Evolutionary conservation across 2,329 filamentous ascomycete genomes (phyloP), one percentile per base, ranked within the genome.

Genomic region (Coniella vitis): DNA sequence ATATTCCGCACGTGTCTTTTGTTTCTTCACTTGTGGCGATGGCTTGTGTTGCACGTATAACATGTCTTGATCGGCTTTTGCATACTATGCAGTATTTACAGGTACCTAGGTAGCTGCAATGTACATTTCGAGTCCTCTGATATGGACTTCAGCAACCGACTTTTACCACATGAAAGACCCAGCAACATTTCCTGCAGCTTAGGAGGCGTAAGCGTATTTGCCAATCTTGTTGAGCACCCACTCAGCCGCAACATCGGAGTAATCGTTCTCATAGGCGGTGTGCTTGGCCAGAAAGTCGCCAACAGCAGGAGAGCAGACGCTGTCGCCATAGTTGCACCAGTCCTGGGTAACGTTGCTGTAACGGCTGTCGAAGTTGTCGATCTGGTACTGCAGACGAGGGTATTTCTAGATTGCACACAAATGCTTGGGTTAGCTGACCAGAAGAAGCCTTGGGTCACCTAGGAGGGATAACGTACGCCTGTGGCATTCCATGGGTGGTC

Each of bases 261-360:
- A 48, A 2, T 38, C 38, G n/a, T 21, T 7, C 1, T 16, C 22
- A 25, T 44, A 48, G 2, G 46, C 46, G 10, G n/a, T 43, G 14
- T 48, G 46, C 2, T 21, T 17, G 32, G 46, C 21, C 12, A 48
- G 46, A 10, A 17, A 17, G 17, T 34, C 34, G 34, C 13, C 21
- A 5, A 16, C 31, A 14, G 39, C 34, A 10, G 21, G 20, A 5
- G 38, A 40, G 38, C 46, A 43, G 8, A 48, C 46, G 3, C 31
- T 20, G 22, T 48, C 46, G 16, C 35, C 39, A 20, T 38, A 48
- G 17, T 43, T 48, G 34, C 46, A 48, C 21, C 35, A 48, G 25
- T 48, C 46, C 4, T n/a, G 31, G 5, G 43, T 32, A 4, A 14
- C 31, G 7, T 31, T 13, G 9, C 19, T 22, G 46, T 48, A 48